Evolutionary conservation across 208 protist species (phyloP).

Genomic region (Leishmania lainsoni): DNA sequence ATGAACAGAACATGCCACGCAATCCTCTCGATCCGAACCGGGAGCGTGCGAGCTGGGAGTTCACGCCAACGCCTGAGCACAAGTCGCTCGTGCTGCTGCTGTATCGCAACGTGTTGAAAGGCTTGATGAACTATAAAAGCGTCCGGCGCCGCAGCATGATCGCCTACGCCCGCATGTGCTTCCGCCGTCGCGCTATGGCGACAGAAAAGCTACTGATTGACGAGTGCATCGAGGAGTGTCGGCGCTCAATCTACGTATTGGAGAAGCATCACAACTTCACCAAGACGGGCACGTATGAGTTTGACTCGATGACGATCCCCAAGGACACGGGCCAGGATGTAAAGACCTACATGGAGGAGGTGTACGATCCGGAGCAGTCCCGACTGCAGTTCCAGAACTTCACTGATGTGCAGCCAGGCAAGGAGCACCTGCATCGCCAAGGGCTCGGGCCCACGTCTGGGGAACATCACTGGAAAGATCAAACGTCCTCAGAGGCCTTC

Average conservation of each 20-base stretch:
- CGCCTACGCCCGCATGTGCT: conserved; percentile 79
- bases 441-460: conserved; percentile 69
- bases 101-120: conserved; percentile 85
- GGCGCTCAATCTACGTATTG: conserved; percentile 80
- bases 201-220: conserved; percentile 91
- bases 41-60: conserved; percentile 67
- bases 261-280: conserved; percentile 88
- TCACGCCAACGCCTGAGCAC: conserved; percentile 68
- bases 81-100: conserved; percentile 77
- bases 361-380: conserved; percentile 87
- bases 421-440: conserved; percentile 74
- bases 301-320: conserved; percentile 82
- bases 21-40: conserved; percentile 34
- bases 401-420: conserved; percentile 79
- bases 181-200: conserved; percentile 68
- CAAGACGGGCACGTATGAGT: conserved; percentile 77
- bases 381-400: conserved; percentile 87
- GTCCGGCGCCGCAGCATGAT: conserved; percentile 80
- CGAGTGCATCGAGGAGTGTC: conserved; percentile 88
- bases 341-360: conserved; percentile 92
- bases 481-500: conserved; percentile 53
- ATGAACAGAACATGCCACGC: conserved; percentile 62
- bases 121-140: conserved; percentile 78
- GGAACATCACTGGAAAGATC: conserved; percentile 70
- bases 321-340: conserved; percentile 91